A percentile compares a stretch with the other conserved stretches of the same genome.
Conservation (phyloP, 2,329 filamentous ascomycete genomes). For the Colletotrichum sp. region DNA sequence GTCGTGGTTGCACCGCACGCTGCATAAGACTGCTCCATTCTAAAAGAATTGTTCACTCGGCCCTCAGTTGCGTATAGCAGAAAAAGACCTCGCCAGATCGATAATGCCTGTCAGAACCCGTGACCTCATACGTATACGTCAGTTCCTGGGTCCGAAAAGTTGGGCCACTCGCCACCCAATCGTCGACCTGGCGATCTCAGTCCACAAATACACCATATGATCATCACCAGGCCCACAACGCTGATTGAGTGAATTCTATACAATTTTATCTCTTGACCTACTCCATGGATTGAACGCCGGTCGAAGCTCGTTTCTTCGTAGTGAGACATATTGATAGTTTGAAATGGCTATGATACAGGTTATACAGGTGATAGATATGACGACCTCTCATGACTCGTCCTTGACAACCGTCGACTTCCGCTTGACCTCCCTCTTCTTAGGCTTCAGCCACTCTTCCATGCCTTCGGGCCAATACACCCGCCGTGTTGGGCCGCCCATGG, state of each 20-base stretch:
- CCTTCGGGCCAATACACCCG: constrained; percentile 91
- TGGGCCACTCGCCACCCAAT: not conserved
- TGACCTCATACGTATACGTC: not conserved
- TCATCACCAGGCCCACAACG: not conserved
- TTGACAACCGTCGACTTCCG: constrained; percentile 48
- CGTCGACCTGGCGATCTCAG: not conserved
- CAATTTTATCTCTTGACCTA: not conserved
- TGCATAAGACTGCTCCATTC: not conserved
- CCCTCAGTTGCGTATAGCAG: not conserved
- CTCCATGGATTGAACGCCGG: not conserved
- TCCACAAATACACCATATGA: not conserved
- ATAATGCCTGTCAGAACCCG: not conserved
- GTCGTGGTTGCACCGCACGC: not conserved
- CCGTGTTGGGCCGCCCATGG: constrained; percentile 83
- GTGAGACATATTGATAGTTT: not conserved
- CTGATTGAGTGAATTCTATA: not conserved
- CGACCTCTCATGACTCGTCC: constrained; percentile 24
- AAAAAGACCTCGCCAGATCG: not conserved
- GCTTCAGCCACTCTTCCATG: constrained; percentile 89
- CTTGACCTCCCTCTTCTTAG: constrained; percentile 74
- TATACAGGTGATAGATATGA: not conserved
- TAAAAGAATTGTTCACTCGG: not conserved
- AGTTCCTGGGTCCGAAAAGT: not conserved
- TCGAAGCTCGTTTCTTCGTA: not conserved
- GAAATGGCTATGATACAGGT: not conserved